These are phyloP conservation scores for Calcarisporium arbuscula DNA, from an alignment of 2,329 filamentous ascomycete species.

Conservation along the genomic window DNA sequence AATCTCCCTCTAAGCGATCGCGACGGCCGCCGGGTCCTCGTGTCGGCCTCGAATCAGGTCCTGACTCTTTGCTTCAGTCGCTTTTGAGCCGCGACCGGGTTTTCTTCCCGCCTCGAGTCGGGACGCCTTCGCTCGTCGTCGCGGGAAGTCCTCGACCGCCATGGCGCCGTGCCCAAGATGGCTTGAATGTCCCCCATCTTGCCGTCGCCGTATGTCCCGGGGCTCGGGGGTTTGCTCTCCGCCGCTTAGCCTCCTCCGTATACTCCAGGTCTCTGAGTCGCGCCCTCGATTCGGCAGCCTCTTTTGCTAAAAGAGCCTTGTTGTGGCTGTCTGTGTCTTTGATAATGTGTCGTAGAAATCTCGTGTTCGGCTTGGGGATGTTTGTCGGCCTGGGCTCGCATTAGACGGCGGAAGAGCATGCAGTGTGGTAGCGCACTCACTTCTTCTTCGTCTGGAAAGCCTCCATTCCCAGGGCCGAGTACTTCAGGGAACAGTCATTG, in stretches of 20 bases:
- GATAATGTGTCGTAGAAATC: constrained; percentile 83
- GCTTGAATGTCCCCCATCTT: constrained; percentile 56
- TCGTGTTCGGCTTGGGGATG: constrained; percentile 82
- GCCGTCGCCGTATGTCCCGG: constrained; percentile 48
- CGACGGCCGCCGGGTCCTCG: no score
- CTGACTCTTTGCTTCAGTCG: no score
- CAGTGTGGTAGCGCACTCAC: constrained; percentile 29
- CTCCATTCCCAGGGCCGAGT: constrained; percentile 67
- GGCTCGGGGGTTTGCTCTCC: constrained; percentile 38
- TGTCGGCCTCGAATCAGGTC: no score
- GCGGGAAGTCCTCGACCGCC: constrained; percentile 16
- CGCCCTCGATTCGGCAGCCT: constrained; percentile 70
- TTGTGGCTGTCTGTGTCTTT: constrained; percentile 87
- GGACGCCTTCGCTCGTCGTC: no score
- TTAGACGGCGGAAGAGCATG: constrained; percentile 12
- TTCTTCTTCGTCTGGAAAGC: constrained; percentile 49
- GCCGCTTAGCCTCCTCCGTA: constrained; percentile 37
- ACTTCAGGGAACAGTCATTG: constrained; percentile 63
- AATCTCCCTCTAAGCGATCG: no score
- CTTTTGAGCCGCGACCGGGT: no score
- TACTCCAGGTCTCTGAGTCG: constrained; percentile 58
- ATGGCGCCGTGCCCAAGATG: constrained; percentile 43
- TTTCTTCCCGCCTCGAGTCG: constrained; percentile 10
- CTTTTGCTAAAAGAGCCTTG: constrained; percentile 74
- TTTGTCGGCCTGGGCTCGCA: constrained; percentile 47